phyloP scores from a whole-genome alignment of 106 monocot genomes.

The Alisma plantagoaquatica region DNA sequence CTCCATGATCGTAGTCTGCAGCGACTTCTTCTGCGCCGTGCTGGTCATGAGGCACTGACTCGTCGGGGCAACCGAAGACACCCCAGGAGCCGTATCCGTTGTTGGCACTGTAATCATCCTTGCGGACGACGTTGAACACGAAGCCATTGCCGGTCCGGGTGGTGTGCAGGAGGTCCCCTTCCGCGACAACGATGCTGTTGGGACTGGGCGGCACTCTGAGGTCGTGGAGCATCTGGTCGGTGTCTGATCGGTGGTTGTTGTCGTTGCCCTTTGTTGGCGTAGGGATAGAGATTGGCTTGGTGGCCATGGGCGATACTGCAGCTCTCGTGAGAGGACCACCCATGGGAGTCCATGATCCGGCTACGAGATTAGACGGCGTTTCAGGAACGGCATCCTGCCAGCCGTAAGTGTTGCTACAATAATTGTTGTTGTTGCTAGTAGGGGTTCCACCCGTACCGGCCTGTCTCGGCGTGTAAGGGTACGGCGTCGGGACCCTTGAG shows the following conservation, averaged over 20 bases:
- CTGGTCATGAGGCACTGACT: neutral
- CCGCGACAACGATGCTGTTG: conserved; percentile 3
- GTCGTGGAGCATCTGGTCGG: neutral
- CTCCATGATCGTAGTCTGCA: neutral
- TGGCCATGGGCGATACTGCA: neutral
- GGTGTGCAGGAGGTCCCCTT: conserved; percentile 14
- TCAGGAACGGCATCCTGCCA: neutral
- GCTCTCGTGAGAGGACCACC: neutral
- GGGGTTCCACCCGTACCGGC: neutral
- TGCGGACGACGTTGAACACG: conserved; percentile 14
- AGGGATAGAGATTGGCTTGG: neutral
- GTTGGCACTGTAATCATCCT: conserved; percentile 8
- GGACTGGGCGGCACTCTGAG: neutral
- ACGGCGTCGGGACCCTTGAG: neutral
- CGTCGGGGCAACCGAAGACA: neutral
- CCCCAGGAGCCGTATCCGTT: neutral
- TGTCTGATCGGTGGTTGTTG: neutral
- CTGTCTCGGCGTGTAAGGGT: neutral
- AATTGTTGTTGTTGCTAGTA: neutral
- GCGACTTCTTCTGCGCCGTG: conserved; percentile 5
- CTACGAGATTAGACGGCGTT: neutral
- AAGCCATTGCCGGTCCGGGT: conserved; percentile 3
- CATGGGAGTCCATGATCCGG: neutral
- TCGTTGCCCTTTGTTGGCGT: neutral
- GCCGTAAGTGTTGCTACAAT: neutral